Evolutionary conservation across 345 rosid species (phyloP).

Genomic region (Excoecaria cochinchinensis): DNA sequence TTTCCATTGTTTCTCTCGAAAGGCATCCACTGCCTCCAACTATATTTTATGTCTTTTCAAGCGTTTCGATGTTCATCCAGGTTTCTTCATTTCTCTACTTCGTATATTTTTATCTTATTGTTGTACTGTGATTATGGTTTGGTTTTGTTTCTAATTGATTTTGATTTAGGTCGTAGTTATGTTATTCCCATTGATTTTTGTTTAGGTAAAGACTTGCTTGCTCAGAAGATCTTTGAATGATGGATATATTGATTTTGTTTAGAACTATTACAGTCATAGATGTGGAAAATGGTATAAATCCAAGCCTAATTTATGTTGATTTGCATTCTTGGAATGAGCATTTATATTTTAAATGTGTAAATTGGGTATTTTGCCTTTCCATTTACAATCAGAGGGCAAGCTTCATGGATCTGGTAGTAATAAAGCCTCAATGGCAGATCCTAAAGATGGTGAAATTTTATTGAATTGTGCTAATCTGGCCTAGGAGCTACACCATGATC

Average conservation of each 20-base stretch:
- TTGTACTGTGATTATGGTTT: not conserved
- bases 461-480: no score
- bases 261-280: no score
- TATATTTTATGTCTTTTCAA: not conserved
- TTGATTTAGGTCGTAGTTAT: not conserved
- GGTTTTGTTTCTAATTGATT: not conserved
- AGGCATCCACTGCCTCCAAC: not conserved
- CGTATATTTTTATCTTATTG: not conserved
- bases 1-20: not conserved
- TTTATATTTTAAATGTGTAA: no score
- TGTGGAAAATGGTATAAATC: no score
- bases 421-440: no score
- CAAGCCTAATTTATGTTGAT: no score
- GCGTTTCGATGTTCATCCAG: not conserved
- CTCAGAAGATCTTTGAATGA: not conserved
- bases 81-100: not conserved
- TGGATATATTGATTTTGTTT: no score
- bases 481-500: no score
- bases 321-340: no score
- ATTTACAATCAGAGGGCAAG: no score
- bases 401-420: no score
- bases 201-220: not conserved
- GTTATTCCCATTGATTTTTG: not conserved
- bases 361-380: no score
- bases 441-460: conserved; percentile 17